phyloP scores from a whole-genome alignment of 192 early-diverging fungal genomes.

The Tieghemiomyces parasiticus region DNA sequence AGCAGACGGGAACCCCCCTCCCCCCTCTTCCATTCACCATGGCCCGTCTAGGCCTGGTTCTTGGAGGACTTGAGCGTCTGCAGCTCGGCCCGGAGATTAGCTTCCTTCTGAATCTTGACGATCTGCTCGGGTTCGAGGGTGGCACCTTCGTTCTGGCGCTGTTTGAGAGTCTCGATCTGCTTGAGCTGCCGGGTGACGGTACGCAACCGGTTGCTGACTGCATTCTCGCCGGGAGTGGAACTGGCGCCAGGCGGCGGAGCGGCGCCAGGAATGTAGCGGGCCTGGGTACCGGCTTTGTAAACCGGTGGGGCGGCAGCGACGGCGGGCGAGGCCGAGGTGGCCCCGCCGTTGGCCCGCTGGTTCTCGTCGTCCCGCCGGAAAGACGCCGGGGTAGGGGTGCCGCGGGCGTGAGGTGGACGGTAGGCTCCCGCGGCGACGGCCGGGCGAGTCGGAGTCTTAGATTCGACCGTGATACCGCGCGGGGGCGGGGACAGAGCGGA shows the following conservation, averaged over 20 bases:
- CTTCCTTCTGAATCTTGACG: background rate
- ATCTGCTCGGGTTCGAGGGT: background rate
- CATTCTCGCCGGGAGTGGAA: background rate
- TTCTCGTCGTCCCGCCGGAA: background rate
- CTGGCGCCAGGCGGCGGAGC: background rate
- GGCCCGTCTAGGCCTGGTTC: no score
- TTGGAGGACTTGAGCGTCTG: background rate
- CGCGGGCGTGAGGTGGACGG: background rate
- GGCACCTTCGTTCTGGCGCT: background rate
- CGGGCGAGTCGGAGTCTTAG: background rate
- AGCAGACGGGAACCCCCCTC: no score
- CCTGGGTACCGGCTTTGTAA: no score
- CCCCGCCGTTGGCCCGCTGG: background rate
- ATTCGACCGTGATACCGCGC: background rate
- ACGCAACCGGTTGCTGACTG: background rate
- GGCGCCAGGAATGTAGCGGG: background rate
- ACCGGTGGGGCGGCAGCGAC: no score
- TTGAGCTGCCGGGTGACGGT: background rate
- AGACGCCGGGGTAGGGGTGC: background rate
- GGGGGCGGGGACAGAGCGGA: conserved; percentile 57
- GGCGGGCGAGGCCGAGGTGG: no score
- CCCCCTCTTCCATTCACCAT: no score
- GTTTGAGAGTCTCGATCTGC: background rate
- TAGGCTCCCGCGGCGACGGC: background rate
- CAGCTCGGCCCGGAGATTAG: background rate